A percentile compares a stretch with the other conserved stretches of the same genome.
phyloP scores from a whole-genome alignment of 176 grass and related monocot species.

The Oryza glumipatula region DNA sequence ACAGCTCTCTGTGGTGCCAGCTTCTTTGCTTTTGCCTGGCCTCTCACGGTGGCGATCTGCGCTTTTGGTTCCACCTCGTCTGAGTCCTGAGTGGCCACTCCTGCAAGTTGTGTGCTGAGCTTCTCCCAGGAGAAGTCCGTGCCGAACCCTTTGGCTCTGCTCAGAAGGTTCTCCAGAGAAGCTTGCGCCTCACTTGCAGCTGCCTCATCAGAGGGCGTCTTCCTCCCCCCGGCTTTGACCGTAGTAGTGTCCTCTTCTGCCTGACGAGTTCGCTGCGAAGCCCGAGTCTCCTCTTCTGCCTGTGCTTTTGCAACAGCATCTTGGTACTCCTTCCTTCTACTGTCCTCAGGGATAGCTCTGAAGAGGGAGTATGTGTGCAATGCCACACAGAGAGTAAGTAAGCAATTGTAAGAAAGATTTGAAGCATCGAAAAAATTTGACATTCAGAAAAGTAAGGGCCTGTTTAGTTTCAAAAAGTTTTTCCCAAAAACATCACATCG shows the following conservation, averaged over 20 bases:
- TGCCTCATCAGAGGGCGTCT: constrained; percentile 31
- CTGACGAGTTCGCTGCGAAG: constrained; percentile 49
- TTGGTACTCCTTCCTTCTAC: constrained; percentile 77
- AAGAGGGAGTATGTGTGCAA: neutral
- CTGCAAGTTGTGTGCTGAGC: constrained; percentile 63
- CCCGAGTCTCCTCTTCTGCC: constrained; percentile 58
- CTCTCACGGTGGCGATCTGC: constrained; percentile 80
- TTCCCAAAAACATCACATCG: too few species aligned
- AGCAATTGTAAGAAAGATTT: neutral
- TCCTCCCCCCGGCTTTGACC: constrained; percentile 30
- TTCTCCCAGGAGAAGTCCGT: constrained; percentile 77
- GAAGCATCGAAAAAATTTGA: neutral
- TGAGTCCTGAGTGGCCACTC: constrained; percentile 22
- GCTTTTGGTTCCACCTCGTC: constrained; percentile 54
- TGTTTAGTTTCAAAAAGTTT: too few species aligned
- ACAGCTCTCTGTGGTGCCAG: constrained; percentile 73
- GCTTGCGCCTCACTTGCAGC: constrained; percentile 34
- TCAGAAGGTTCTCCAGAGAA: constrained; percentile 62
- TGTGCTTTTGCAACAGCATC: constrained; percentile 67
- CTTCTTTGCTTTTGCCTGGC: constrained; percentile 80
- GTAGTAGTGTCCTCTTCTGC: constrained; percentile 49
- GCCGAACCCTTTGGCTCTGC: constrained; percentile 55
- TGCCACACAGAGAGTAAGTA: neutral
- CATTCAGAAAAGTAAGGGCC: neutral
- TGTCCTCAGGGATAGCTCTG: constrained; percentile 85